phyloP scores from a whole-genome alignment of 768 basidiomycete species.

The Pleurotus pulmonarius region DNA sequence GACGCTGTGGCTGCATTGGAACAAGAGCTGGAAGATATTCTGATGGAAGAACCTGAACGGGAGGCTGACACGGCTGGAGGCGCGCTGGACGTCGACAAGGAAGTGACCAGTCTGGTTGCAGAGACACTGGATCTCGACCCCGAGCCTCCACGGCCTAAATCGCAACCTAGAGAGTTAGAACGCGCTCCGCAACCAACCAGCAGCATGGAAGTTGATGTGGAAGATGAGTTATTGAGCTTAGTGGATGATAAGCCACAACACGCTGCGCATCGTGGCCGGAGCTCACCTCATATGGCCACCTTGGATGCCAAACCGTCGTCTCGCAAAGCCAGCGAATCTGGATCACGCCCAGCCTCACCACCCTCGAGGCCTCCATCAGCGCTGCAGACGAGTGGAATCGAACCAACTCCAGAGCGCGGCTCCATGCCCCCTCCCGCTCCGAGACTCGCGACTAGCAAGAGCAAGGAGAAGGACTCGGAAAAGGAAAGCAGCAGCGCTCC shows the following conservation, averaged over 20 bases:
- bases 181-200: neutral
- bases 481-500: conserved; percentile 19
- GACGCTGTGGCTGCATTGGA: conserved; percentile 38
- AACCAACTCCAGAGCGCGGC: conserved; percentile 37
- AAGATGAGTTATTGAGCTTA: conserved; percentile 68
- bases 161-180: neutral
- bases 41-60: conserved; percentile 13
- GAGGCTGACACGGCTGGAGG: conserved; percentile 14
- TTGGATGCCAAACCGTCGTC: conserved; percentile 10
- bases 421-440: conserved; percentile 58
- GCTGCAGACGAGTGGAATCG: conserved; percentile 10
- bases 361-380: conserved; percentile 7
- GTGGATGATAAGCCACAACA: conserved; percentile 44
- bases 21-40: conserved; percentile 41
- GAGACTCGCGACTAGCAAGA: conserved; percentile 17
- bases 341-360: conserved; percentile 11
- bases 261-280: conserved; percentile 11
- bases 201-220: conserved; percentile 42
- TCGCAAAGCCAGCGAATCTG: neutral
- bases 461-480: conserved; percentile 26
- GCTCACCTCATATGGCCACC: conserved; percentile 8
- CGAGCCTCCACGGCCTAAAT: conserved; percentile 7
- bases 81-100: conserved; percentile 43
- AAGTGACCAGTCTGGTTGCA: conserved; percentile 39
- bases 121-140: conserved; percentile 32